Conservation (phyloP, 805 yeast species). For the Starmera caribaea region DNA sequence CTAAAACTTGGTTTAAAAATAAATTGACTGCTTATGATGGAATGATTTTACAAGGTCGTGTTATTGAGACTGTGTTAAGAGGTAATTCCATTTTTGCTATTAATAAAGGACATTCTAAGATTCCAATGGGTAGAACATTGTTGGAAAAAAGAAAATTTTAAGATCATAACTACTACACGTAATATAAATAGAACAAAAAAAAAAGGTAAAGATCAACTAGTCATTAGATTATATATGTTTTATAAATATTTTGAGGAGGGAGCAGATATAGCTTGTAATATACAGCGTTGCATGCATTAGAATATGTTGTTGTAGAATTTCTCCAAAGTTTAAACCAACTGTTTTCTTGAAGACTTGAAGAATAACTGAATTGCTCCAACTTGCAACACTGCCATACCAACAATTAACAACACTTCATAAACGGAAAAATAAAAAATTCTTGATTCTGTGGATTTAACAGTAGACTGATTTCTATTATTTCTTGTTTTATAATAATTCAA, state of each 20-base stretch:
- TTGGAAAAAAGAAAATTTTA: slow-evolving; percentile 43
- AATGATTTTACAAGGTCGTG: slow-evolving; percentile 55
- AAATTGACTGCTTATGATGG: slow-evolving; percentile 86
- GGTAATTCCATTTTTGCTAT: slow-evolving; percentile 61
- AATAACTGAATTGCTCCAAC: slow-evolving; percentile 58
- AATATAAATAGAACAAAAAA: neutral
- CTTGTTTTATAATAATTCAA: slow-evolving; percentile 83
- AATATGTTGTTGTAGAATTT: neutral
- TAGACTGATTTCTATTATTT: slow-evolving; percentile 82
- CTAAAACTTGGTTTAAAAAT: slow-evolving; percentile 64
- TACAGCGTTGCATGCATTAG: neutral
- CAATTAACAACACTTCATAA: slow-evolving; percentile 63
- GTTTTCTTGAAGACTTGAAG: slow-evolving; percentile 65
- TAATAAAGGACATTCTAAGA: slow-evolving; percentile 39
- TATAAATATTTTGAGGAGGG: no score
- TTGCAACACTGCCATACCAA: slow-evolving; percentile 64
- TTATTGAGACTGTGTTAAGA: slow-evolving; percentile 69
- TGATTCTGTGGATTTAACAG: slow-evolving; percentile 73
- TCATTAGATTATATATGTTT: no score
- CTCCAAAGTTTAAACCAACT: slow-evolving; percentile 29
- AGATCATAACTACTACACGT: neutral
- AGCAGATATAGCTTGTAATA: no score
- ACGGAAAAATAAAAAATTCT: slow-evolving; percentile 73
- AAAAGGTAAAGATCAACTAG: no score
- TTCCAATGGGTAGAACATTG: slow-evolving; percentile 50